Percentiles rank a stretch among this genome's conserved stretches.
phyloP scores from a whole-genome alignment of 2,329 filamentous ascomycete genomes.

The Biscogniauxia sp. region DNA sequence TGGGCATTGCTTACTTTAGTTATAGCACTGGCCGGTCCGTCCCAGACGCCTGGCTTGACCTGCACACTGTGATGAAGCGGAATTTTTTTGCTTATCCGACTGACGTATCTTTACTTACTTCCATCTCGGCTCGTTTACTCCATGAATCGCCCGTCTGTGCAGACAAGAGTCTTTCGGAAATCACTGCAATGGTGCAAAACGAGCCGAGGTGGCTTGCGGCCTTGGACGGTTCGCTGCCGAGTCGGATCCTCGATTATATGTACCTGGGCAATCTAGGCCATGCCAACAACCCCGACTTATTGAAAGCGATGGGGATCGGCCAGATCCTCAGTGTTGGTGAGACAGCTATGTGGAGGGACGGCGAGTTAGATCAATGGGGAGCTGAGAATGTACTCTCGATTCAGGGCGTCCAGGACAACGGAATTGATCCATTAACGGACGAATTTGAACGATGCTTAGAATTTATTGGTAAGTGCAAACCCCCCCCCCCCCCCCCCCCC shows the following conservation, averaged over 20 bases:
- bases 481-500: slow-evolving; percentile 10
- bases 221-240: slow-evolving; percentile 88
- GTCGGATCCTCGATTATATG: slow-evolving; percentile 86
- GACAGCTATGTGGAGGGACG: slow-evolving; percentile 74
- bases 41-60: slow-evolving; percentile 80
- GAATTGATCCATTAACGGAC: slow-evolving; percentile 84
- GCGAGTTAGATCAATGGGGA: slow-evolving; percentile 70
- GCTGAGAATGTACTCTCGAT: slow-evolving; percentile 76
- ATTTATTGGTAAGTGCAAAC: slow-evolving; percentile 74
- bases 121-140: slow-evolving; percentile 73
- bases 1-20: slow-evolving; percentile 89
- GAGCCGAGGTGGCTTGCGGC: slow-evolving; percentile 78
- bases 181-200: slow-evolving; percentile 50
- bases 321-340: slow-evolving; percentile 93
- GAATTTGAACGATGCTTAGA: slow-evolving; percentile 83
- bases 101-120: slow-evolving; percentile 78
- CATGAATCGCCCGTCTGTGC: slow-evolving; percentile 60
- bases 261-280: slow-evolving; percentile 92
- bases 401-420: slow-evolving; percentile 90
- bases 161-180: slow-evolving; percentile 50
- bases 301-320: slow-evolving; percentile 76
- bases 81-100: slow-evolving; percentile 97
- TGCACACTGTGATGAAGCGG: slow-evolving; percentile 76
- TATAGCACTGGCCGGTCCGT: slow-evolving; percentile 80
- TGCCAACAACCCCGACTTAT: slow-evolving; percentile 86